Conservation (phyloP, 768 basidiomycete species). For the Cubamyces sp. region DNA sequence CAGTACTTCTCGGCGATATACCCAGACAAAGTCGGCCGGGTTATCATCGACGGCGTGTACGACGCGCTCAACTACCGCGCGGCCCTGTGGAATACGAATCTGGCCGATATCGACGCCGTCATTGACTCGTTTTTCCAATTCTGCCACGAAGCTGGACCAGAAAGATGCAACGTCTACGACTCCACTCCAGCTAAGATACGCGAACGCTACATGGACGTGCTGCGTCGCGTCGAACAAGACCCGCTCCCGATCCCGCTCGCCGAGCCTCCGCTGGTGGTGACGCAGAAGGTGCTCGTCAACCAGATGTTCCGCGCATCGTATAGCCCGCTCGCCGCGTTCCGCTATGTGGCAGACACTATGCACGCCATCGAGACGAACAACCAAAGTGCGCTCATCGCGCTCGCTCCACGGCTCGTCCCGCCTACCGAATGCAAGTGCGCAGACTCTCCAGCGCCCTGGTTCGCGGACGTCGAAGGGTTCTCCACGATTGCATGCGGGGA, state of each 20-base stretch:
- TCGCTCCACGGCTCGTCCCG: slow-evolving; percentile 13
- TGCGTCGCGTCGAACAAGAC: slow-evolving; percentile 9
- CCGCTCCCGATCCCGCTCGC: slow-evolving; percentile 21
- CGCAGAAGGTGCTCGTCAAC: slow-evolving; percentile 12
- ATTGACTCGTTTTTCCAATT: slow-evolving; percentile 22
- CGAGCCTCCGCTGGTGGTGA: slow-evolving; percentile 18
- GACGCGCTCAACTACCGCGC: slow-evolving; percentile 31
- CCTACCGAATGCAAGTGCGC: slow-evolving; percentile 19
- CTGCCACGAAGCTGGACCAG: slow-evolving; percentile 32
- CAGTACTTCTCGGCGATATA: slow-evolving; percentile 37
- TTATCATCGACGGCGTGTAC: slow-evolving; percentile 38
- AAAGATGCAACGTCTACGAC: slow-evolving; percentile 33
- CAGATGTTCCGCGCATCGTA: slow-evolving; percentile 19
- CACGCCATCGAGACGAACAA: slow-evolving; percentile 20
- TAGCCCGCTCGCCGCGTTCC: slow-evolving; percentile 7
- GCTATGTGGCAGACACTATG: slow-evolving; percentile 14
- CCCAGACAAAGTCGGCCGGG: slow-evolving; percentile 37
- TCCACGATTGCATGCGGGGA: slow-evolving; percentile 24
- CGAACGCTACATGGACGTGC: slow-evolving; percentile 22
- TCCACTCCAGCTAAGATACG: slow-evolving; percentile 25
- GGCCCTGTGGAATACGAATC: slow-evolving; percentile 30
- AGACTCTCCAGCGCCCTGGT: slow-evolving; percentile 1
- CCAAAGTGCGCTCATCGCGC: slow-evolving; percentile 15
- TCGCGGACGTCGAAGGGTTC: slow-evolving; percentile 16
- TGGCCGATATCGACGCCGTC: slow-evolving; percentile 31